Evolutionary conservation across 495 filamentous ascomycete species (phyloP).

Genomic region (Trichodelitschia bisporula): DNA sequence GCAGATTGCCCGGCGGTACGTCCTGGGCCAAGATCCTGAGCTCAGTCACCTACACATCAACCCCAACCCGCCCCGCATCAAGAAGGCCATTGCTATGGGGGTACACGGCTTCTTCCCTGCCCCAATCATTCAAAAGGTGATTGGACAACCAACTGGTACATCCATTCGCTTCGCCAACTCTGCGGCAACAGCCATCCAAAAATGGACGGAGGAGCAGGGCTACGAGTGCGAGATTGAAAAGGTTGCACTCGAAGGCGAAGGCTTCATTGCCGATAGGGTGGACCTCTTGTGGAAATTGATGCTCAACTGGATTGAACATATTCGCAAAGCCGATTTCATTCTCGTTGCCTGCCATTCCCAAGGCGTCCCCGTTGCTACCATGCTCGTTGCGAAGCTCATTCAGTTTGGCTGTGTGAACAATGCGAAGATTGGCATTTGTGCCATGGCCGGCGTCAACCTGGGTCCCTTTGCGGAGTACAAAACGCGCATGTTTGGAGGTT

Average conservation of each 20-base stretch:
- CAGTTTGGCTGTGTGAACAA: constrained; percentile 46
- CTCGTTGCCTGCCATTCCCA: constrained; percentile 83
- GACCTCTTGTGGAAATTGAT: constrained; percentile 83
- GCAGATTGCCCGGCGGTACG: constrained; percentile 11
- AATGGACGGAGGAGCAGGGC: constrained; percentile 35
- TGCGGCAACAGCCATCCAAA: constrained; percentile 58
- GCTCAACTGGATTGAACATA: constrained; percentile 83
- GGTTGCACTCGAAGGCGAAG: constrained; percentile 89
- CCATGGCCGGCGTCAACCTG: constrained; percentile 87
- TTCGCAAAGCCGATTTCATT: constrained; percentile 69
- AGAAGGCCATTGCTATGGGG: constrained; percentile 71
- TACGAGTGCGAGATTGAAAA: constrained; percentile 49
- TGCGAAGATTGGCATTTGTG: constrained; percentile 54
- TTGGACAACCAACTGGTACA: constrained; percentile 88
- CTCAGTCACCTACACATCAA: constrained; percentile 40
- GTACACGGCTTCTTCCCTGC: constrained; percentile 90
- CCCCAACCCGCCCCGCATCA: constrained; percentile 44
- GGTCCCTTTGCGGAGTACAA: constrained; percentile 78
- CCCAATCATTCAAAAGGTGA: constrained; percentile 53
- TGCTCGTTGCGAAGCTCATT: constrained; percentile 82
- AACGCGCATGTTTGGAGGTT: constrained; percentile 60
- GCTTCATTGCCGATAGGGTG: constrained; percentile 75
- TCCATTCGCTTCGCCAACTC: constrained; percentile 81
- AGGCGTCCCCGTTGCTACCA: constrained; percentile 78
- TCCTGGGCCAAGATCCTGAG: constrained; percentile 7